Percentiles rank a stretch among this genome's conserved stretches.
These are phyloP conservation scores for Aspergillus heteromorphus DNA, from an alignment of 495 filamentous ascomycete species.

Conservation along the genomic window DNA sequence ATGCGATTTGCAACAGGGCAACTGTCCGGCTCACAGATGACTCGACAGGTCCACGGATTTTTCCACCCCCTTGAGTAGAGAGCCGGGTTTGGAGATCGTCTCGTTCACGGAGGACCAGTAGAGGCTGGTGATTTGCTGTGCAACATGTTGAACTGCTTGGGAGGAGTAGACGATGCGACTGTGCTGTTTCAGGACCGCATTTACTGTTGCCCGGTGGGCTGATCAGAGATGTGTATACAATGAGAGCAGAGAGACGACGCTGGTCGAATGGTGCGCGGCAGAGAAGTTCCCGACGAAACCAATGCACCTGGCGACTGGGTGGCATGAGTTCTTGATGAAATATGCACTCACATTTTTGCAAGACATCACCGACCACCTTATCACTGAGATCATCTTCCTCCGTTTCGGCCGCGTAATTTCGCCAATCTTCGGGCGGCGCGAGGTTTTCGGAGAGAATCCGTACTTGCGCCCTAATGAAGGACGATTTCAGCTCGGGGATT, in stretches of 20 bases:
- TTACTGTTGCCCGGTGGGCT: conserved; percentile 39
- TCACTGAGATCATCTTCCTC: conserved; percentile 47
- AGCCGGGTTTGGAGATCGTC: conserved; percentile 38
- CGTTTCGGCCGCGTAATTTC: conserved; percentile 34
- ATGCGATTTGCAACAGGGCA: neutral
- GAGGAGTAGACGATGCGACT: conserved; percentile 65
- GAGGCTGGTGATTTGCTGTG: conserved; percentile 71
- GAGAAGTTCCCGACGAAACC: neutral
- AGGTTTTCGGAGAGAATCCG: conserved; percentile 55
- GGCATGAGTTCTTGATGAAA: neutral
- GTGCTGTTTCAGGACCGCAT: conserved; percentile 63
- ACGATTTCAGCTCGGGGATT: conserved; percentile 57
- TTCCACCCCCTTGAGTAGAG: conserved; percentile 31
- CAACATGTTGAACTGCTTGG: conserved; percentile 71
- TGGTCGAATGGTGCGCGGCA: neutral
- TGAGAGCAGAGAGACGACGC: neutral
- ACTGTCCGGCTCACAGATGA: conserved; percentile 31
- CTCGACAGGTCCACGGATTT: conserved; percentile 42
- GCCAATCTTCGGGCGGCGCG: conserved; percentile 54
- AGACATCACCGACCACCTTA: conserved; percentile 49
- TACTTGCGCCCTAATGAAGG: conserved; percentile 58
- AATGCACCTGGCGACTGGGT: neutral
- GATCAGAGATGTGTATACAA: conserved; percentile 11
- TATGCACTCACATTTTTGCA: conserved; percentile 42
- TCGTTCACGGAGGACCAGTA: conserved; percentile 53